Evolutionary conservation across 495 filamentous ascomycete genomes (phyloP).

Genomic region (Podospora pseudoanserina): DNA sequence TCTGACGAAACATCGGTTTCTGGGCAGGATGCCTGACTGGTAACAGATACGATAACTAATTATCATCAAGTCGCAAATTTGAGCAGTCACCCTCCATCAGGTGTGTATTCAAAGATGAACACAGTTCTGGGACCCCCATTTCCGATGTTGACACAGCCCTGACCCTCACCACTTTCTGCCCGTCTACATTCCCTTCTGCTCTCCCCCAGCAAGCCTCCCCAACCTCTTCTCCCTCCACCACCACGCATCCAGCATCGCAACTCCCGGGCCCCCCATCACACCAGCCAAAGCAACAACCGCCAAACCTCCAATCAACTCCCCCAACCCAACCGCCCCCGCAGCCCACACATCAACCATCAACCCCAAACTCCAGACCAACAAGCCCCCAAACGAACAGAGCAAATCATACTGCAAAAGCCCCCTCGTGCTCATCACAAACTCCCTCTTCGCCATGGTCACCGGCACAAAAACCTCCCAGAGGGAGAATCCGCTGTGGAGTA

Average conservation of each 20-base stretch:
- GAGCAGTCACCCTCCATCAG: too few species aligned
- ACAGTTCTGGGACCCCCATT: too few species aligned
- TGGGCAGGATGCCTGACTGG: too few species aligned
- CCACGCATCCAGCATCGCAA: background rate
- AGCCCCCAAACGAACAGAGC: background rate
- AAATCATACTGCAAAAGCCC: background rate
- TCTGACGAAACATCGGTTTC: too few species aligned
- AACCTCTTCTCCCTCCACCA: conserved; percentile 4
- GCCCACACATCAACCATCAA: background rate
- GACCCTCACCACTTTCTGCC: background rate
- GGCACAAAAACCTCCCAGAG: background rate
- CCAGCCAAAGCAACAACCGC: background rate
- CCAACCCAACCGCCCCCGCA: background rate
- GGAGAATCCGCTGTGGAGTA: background rate
- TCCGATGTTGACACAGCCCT: background rate
- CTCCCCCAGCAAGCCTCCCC: background rate
- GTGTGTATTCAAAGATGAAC: too few species aligned
- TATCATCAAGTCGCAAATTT: too few species aligned
- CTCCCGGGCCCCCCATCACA: background rate
- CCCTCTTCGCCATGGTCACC: background rate
- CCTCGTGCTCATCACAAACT: background rate
- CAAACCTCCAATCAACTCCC: background rate
- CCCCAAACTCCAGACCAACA: background rate
- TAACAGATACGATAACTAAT: too few species aligned
- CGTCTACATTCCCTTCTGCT: background rate